Percentiles rank a stretch among this genome's conserved stretches.
Conservation (phyloP, 768 basidiomycete genomes). For the Pleurotus eryngii region DNA sequence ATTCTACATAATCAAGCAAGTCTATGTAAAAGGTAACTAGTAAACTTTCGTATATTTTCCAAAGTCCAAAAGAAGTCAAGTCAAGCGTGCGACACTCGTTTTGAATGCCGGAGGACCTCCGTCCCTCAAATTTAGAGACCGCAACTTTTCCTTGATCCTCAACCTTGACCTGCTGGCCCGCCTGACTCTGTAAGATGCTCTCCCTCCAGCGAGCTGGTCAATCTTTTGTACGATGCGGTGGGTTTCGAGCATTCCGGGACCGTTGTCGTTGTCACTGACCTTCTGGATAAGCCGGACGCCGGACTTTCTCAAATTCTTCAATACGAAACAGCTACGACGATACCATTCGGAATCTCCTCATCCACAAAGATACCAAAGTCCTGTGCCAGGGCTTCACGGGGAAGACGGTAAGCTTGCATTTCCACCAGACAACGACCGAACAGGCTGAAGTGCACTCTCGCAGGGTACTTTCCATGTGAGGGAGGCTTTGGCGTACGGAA, state of each 20-base stretch:
- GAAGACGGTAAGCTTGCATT: constrained; percentile 71
- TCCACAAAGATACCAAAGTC: constrained; percentile 94
- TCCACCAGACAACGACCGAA: background rate
- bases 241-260: constrained; percentile 12
- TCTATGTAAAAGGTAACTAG: too few relatives aligned
- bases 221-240: constrained; percentile 52
- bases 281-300: constrained; percentile 51
- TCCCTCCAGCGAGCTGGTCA: constrained; percentile 53
- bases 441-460: background rate
- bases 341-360: constrained; percentile 86
- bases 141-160: background rate
- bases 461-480: constrained; percentile 96
- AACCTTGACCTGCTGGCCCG: background rate
- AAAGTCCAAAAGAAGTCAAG: too few relatives aligned
- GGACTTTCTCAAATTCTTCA: constrained; percentile 79
- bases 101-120: background rate
- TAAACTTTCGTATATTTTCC: too few relatives aligned
- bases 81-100: background rate
- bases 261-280: constrained; percentile 1
- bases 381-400: constrained; percentile 91
- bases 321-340: constrained; percentile 79
- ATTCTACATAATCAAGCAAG: constrained; percentile 1
- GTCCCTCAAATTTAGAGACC: background rate
- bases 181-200: background rate
- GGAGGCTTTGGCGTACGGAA: constrained; percentile 93